These are phyloP conservation scores for Petrea volubilis DNA, from an alignment of 257 asterid species.

Conservation along the genomic window DNA sequence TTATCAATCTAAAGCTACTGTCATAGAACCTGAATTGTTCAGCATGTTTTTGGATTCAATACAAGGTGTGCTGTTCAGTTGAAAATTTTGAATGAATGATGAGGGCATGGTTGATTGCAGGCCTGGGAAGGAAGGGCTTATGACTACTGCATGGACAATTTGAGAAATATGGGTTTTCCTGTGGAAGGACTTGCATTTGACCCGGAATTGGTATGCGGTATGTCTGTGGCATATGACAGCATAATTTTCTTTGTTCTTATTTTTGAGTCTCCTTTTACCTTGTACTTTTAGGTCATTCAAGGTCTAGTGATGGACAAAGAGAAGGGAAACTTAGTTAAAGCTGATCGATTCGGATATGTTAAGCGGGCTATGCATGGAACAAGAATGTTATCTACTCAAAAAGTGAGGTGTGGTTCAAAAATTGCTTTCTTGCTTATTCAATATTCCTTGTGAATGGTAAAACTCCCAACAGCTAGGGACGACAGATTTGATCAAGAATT, in stretches of 20 bases:
- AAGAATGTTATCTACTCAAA: slow-evolving; percentile 71
- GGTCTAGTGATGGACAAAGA: slow-evolving; percentile 92
- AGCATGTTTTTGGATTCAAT: slow-evolving; percentile 5
- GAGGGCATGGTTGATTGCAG: slow-evolving; percentile 38
- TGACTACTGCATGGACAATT: slow-evolving; percentile 82
- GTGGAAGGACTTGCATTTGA: slow-evolving; percentile 92
- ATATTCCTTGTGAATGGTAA: slow-evolving; percentile 20
- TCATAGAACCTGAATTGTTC: not conserved
- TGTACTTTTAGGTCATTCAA: slow-evolving; percentile 65
- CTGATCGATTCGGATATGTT: slow-evolving; percentile 88
- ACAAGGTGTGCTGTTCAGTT: not conserved
- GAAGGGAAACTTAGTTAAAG: slow-evolving; percentile 83
- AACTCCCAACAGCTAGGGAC: slow-evolving; percentile 5
- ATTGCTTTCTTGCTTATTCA: slow-evolving; percentile 18
- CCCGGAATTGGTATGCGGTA: slow-evolving; percentile 69
- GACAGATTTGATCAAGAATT: not conserved
- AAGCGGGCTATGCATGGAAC: slow-evolving; percentile 95
- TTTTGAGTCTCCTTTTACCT: slow-evolving; percentile 16
- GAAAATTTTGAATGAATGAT: not conserved
- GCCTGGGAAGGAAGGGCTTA: slow-evolving; percentile 99
- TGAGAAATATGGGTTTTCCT: slow-evolving; percentile 79
- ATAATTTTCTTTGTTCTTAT: not conserved
- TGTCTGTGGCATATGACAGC: not conserved
- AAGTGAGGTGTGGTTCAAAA: slow-evolving; percentile 59
- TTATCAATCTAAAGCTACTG: not conserved